These are phyloP conservation scores for Cercophora sp. DNA, from an alignment of 495 filamentous ascomycete genomes.

Conservation along the genomic window DNA sequence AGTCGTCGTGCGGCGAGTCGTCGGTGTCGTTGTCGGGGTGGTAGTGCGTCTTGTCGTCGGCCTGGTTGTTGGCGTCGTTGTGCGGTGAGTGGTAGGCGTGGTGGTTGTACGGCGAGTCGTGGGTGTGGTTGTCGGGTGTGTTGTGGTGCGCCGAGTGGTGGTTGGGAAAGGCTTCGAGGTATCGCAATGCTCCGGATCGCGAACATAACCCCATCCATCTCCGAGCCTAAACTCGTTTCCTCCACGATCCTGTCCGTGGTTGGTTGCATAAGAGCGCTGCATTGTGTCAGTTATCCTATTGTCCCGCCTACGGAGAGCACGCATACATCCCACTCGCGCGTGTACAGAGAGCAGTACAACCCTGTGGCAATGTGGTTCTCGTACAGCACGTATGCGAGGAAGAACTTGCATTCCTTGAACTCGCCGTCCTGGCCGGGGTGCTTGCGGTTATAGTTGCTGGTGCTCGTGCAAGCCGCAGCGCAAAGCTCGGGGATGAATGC, in stretches of 20 bases:
- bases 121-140: background rate
- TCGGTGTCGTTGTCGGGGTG: too few species aligned
- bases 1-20: too few species aligned
- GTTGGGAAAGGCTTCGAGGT: too few species aligned
- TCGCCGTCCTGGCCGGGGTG: constrained; percentile 11
- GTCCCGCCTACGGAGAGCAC: background rate
- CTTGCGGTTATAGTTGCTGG: constrained; percentile 16
- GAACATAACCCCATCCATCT: constrained; percentile 9
- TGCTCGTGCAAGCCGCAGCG: constrained; percentile 15
- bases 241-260: constrained; percentile 5
- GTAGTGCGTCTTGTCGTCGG: too few species aligned
- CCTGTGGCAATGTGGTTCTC: constrained; percentile 10
- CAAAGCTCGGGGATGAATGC: constrained; percentile 15
- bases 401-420: constrained; percentile 16
- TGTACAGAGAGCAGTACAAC: constrained; percentile 17
- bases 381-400: constrained; percentile 16
- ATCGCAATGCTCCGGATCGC: background rate
- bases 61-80: too few species aligned
- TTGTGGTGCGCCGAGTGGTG: too few species aligned
- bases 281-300: background rate
- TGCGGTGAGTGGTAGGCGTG: background rate
- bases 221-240: background rate
- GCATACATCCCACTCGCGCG: constrained; percentile 14
- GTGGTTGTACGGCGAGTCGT: background rate
- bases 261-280: constrained; percentile 14